phyloP scores from a whole-genome alignment of 2,329 filamentous ascomycete genomes.

The Pseudogymnoascus sp. region DNA sequence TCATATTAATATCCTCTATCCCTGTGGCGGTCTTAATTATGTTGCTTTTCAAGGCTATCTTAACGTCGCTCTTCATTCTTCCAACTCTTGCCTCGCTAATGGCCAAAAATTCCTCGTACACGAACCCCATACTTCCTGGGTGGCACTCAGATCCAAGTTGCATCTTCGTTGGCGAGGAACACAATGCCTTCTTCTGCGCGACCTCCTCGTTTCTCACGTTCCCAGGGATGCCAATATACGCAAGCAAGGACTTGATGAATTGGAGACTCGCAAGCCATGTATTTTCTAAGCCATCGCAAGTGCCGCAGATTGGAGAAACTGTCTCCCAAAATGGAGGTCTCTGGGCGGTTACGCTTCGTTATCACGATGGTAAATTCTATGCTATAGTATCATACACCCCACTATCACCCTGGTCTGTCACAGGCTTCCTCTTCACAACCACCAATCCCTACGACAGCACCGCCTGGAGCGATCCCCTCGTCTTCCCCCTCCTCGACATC shows the following conservation, averaged over 20 bases:
- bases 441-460: slow-evolving; percentile 33
- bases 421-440: slow-evolving; percentile 35
- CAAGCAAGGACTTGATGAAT: slow-evolving; percentile 42
- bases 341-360: slow-evolving; percentile 41
- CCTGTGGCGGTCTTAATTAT: not conserved
- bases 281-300: slow-evolving; percentile 31
- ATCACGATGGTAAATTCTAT: slow-evolving; percentile 38
- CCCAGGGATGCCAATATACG: slow-evolving; percentile 45
- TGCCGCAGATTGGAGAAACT: slow-evolving; percentile 30
- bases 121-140: slow-evolving; percentile 42
- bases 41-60: not conserved
- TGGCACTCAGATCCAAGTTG: slow-evolving; percentile 44
- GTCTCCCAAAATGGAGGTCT: slow-evolving; percentile 29
- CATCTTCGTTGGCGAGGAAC: slow-evolving; percentile 32
- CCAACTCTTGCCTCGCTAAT: not conserved
- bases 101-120: slow-evolving; percentile 6
- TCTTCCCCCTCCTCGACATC: slow-evolving; percentile 35
- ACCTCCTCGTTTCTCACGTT: slow-evolving; percentile 46
- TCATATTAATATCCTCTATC: not conserved
- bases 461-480: slow-evolving; percentile 36
- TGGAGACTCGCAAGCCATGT: slow-evolving; percentile 41
- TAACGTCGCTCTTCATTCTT: not conserved
- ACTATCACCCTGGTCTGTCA: slow-evolving; percentile 12
- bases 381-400: slow-evolving; percentile 26
- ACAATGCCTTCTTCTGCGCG: slow-evolving; percentile 43